These are phyloP conservation scores for Lactarius vividus DNA, from an alignment of 768 basidiomycete genomes.

Conservation along the genomic window DNA sequence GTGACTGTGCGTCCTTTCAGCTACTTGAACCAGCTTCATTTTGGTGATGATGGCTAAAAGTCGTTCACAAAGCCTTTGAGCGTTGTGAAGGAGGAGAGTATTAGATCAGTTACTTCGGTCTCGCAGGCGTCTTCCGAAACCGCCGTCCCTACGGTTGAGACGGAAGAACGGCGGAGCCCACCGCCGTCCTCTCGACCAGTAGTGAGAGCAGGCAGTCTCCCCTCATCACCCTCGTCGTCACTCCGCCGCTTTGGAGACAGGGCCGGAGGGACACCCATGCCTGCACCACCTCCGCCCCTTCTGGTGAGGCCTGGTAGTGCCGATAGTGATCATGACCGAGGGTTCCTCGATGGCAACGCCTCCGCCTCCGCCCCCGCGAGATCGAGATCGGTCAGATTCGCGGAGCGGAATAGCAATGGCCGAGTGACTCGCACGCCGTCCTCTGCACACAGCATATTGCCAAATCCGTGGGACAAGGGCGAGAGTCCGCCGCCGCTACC, in stretches of 20 bases:
- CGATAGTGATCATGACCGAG: background rate
- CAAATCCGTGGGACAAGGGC: conserved; percentile 17
- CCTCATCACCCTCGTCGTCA: background rate
- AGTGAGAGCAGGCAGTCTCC: background rate
- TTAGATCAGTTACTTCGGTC: background rate
- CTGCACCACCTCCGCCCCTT: background rate
- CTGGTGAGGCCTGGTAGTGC: background rate
- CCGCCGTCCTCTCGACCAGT: background rate
- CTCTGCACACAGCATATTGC: background rate
- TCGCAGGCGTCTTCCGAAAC: background rate
- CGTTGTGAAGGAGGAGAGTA: background rate
- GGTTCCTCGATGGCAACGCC: background rate
- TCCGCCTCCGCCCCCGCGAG: background rate
- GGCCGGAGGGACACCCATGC: background rate
- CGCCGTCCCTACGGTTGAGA: background rate
- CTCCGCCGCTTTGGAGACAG: background rate
- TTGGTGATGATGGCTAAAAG: background rate
- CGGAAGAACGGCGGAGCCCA: background rate
- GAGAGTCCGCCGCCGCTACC: background rate
- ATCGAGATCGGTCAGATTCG: background rate
- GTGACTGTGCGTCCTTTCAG: background rate
- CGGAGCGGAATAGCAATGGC: no score
- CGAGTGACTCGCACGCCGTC: background rate
- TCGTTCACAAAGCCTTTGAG: background rate
- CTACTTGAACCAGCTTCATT: background rate